Evolutionary conservation across 331 rosid genomes (phyloP).

Genomic region (Malus hybrid): DNA sequence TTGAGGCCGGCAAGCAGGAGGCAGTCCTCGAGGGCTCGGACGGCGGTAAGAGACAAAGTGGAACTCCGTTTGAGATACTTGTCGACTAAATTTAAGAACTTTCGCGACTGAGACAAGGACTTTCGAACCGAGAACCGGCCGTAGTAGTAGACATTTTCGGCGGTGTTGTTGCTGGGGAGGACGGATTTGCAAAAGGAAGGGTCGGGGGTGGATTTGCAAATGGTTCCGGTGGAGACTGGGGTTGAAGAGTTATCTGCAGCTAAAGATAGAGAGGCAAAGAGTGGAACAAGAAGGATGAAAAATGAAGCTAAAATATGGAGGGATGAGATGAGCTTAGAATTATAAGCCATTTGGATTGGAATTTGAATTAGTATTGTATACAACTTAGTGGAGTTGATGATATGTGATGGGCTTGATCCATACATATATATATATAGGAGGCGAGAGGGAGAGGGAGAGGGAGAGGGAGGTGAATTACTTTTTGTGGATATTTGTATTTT

Average conservation of each 20-base stretch:
- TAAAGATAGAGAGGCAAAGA: neutral
- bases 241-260: constrained; percentile 8
- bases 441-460: no score
- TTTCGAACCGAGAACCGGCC: constrained; percentile 40
- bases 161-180: constrained; percentile 7
- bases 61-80: constrained; percentile 28
- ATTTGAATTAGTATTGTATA: neutral
- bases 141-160: constrained; percentile 37
- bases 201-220: constrained; percentile 26
- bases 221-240: constrained; percentile 4
- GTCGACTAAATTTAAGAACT: constrained; percentile 33
- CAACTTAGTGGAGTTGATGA: neutral
- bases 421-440: neutral
- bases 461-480: no score
- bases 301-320: neutral
- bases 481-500: neutral
- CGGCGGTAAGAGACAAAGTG: constrained; percentile 34
- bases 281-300: constrained; percentile 1
- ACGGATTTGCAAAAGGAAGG: constrained; percentile 20
- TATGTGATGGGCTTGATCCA: neutral
- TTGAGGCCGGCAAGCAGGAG: constrained; percentile 46
- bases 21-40: constrained; percentile 69
- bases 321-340: neutral
- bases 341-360: neutral
- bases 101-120: constrained; percentile 44